Conservation (phyloP, 83 land plant species). For the Picea abies region DNA sequence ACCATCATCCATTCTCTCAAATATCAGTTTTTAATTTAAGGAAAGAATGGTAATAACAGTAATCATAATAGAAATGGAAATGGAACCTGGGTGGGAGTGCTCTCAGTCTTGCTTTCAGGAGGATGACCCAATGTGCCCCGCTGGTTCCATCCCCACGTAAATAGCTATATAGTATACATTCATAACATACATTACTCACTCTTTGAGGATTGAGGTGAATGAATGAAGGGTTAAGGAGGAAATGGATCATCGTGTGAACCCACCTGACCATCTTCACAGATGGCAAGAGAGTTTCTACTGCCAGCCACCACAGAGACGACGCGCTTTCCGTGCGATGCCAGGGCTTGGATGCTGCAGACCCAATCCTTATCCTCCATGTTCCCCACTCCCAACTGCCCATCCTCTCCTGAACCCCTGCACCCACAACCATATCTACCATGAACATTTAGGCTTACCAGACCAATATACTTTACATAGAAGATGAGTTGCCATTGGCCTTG, state of each 20-base stretch:
- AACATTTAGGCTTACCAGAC: not conserved
- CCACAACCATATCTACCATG: not conserved
- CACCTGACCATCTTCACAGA: conserved; percentile 86
- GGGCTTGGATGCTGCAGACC: conserved; percentile 45
- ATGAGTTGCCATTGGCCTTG: too few species aligned
- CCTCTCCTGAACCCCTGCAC: conserved; percentile 95
- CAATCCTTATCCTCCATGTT: conserved; percentile 69
- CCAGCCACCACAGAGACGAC: conserved; percentile 88
- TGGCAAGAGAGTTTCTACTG: conserved; percentile 90
- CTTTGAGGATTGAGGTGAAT: not conserved
- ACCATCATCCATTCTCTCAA: not conserved
- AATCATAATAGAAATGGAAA: not conserved
- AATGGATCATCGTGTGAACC: not conserved
- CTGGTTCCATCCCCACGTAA: conserved; percentile 99
- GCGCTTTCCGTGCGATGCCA: conserved; percentile 31
- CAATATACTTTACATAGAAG: too few species aligned
- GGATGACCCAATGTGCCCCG: conserved; percentile 92
- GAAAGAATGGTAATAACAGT: not conserved
- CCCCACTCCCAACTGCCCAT: conserved; percentile 94
- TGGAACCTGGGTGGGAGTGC: conserved; percentile 57
- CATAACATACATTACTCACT: not conserved
- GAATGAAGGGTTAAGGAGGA: conserved; percentile 4
- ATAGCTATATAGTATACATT: conserved; percentile 44
- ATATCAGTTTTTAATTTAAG: too few species aligned
- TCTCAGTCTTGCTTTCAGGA: conserved; percentile 82